Evolutionary conservation across 2,329 filamentous ascomycete species (phyloP), one percentile per base, ranked within the genome.

Genomic region (Coleophoma cylindrospora): DNA sequence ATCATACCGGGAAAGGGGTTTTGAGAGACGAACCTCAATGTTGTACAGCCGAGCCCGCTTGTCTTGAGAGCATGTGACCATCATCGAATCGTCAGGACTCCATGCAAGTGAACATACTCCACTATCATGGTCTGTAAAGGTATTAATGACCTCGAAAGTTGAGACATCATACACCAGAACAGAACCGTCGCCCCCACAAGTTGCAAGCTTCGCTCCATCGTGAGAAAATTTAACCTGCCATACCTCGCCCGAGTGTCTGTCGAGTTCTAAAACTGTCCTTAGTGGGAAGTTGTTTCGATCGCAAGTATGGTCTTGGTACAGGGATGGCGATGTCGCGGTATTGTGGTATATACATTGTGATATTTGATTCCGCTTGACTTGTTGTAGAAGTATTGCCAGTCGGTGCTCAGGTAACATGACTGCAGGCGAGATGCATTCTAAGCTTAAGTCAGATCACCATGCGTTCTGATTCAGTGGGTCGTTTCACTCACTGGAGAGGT

Each of bases 401-500:
- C 94, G 85, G 66, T 94, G 89, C 63, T 96, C 89, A 1, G 94
- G 94, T 49, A 99, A 87, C 91, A 99, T 97, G 41, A 96, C 89
- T 4, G 91, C 94, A 0, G 94, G 92, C 1, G 94, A 96, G 66
- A 99, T 95, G 50, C 83, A 96, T 74, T 79, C 88, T 92, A 59
- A 15, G 52, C 15, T 8, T 15, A 40, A 37, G 50, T 71, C 48
- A 66, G 54, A 32, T 19, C 19, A 19, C 19, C 19, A 19, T 8
- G 27, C 33, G 44, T 45, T 47, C 34, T 27, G 9, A 27, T 27
- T 27, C 27, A 3, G 4, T n/a, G 7, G 14, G 13, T 32, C 17
- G 33, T 21, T 41, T 17, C 40, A 70, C 81, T 70, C 73, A 94
- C 88, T 89, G 21, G 91, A 96, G 34, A 97, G 72, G 52, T 94